Conservation (phyloP, 305 asterid genomes). For the Salvia sclarea region DNA sequence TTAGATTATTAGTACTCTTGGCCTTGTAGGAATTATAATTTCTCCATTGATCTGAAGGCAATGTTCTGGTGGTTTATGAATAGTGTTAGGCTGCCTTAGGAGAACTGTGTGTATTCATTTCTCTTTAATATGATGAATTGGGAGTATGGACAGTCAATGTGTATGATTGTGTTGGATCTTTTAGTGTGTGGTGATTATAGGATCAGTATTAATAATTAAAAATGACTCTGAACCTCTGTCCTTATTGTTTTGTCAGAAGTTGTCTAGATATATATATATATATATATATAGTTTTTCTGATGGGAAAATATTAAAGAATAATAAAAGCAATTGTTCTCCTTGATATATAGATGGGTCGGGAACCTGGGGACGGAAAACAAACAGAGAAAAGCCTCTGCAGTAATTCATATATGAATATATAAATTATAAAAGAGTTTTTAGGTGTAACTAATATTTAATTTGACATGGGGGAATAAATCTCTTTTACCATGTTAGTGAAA, state of each 20-base stretch:
- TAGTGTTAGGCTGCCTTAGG: background rate
- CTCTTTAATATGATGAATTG: background rate
- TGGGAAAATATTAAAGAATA: background rate
- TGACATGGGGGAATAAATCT: background rate
- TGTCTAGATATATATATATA: background rate
- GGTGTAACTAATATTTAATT: background rate
- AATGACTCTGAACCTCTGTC: background rate
- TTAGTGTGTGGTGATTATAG: background rate
- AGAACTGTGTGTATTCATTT: background rate
- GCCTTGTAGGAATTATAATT: background rate
- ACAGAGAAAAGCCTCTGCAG: constrained; percentile 9
- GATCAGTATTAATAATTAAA: background rate
- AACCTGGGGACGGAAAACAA: constrained; percentile 17
- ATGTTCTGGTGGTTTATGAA: background rate
- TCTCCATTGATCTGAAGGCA: background rate
- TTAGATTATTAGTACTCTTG: background rate
- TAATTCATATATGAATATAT: background rate
- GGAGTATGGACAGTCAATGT: background rate
- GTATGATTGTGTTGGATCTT: background rate
- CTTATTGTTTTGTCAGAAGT: background rate
- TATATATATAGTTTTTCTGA: too few relatives aligned
- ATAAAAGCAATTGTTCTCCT: background rate
- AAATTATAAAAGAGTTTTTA: constrained; percentile 5
- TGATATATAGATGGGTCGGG: background rate
- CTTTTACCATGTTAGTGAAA: background rate